phyloP scores from a whole-genome alignment of 495 filamentous ascomycete species.

The Filosporella fistucella region DNA sequence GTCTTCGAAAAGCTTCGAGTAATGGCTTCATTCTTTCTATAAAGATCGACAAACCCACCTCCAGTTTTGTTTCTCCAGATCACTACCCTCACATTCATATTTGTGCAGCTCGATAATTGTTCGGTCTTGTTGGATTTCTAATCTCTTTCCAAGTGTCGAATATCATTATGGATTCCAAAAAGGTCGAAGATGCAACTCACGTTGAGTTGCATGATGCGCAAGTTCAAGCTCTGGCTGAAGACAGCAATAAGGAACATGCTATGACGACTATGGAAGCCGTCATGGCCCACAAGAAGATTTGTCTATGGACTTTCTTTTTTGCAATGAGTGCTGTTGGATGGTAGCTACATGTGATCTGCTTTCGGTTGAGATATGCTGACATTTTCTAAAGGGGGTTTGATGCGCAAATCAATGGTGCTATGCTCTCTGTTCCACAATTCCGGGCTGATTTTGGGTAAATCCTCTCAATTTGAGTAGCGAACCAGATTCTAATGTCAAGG shows the following conservation, averaged over 20 bases:
- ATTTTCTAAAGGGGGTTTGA: conserved; percentile 31
- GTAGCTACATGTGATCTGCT: conserved; percentile 2
- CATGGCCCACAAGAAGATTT: conserved; percentile 12
- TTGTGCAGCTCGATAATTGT: too few species aligned
- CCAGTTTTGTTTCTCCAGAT: too few species aligned
- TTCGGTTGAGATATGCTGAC: neutral
- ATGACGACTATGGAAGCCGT: conserved; percentile 7
- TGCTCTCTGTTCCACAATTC: conserved; percentile 32
- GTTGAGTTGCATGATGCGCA: too few species aligned
- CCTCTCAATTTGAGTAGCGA: neutral
- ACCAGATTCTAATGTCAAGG: neutral
- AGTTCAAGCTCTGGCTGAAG: conserved; percentile 5
- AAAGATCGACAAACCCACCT: too few species aligned
- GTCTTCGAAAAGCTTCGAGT: too few species aligned
- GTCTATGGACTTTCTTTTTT: conserved; percentile 20
- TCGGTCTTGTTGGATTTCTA: too few species aligned
- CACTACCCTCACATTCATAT: too few species aligned
- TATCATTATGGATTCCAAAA: too few species aligned
- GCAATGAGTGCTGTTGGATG: conserved; percentile 24
- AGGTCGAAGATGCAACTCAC: too few species aligned
- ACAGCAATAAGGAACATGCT: conserved; percentile 4
- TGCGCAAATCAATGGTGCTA: conserved; percentile 34
- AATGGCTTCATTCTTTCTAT: too few species aligned
- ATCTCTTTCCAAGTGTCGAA: too few species aligned
- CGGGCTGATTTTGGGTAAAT: conserved; percentile 28